A percentile compares a stretch with the other conserved stretches of the same genome.
These are phyloP conservation scores for Rhodotorula glutinis DNA, from an alignment of 1,284 basidiomycete genomes.

Conservation along the genomic window DNA sequence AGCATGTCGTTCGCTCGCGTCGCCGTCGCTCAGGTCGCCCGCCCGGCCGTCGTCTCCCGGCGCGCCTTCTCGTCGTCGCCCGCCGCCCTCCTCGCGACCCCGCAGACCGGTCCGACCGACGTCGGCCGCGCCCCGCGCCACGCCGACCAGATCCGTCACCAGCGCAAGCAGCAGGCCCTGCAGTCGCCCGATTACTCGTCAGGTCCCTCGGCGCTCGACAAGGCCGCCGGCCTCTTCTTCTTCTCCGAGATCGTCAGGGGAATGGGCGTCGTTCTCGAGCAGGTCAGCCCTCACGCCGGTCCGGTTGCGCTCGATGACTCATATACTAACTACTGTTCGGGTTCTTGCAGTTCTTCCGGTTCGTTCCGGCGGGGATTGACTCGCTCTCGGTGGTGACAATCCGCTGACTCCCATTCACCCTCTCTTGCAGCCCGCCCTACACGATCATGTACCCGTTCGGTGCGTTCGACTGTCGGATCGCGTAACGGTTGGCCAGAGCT, in stretches of 20 bases:
- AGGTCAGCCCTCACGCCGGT: constrained; percentile 57
- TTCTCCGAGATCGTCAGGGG: constrained; percentile 97
- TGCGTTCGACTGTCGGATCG: constrained; percentile 18
- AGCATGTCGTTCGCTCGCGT: not conserved
- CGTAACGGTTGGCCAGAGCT: too few relatives aligned
- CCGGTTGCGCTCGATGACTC: constrained; percentile 45
- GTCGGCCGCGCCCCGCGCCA: constrained; percentile 19
- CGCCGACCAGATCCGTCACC: constrained; percentile 15
- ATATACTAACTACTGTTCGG: not conserved
- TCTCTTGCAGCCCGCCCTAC: constrained; percentile 65
- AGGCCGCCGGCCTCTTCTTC: constrained; percentile 95
- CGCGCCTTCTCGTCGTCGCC: not conserved
- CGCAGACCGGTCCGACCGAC: constrained; percentile 36
- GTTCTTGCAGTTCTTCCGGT: constrained; percentile 41
- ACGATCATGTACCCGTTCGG: constrained; percentile 93
- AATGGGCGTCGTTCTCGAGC: constrained; percentile 99
- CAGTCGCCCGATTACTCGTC: constrained; percentile 52
- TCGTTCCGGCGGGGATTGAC: not conserved
- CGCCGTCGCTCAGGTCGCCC: not conserved
- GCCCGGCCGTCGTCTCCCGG: not conserved
- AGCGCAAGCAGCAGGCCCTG: constrained; percentile 12
- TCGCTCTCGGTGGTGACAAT: not conserved
- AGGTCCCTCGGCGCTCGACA: constrained; percentile 81
- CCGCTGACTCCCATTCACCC: not conserved
- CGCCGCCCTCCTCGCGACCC: constrained; percentile 14